Conservation (phyloP, 331 rosid genomes). For the Arachis monticola region DNA sequence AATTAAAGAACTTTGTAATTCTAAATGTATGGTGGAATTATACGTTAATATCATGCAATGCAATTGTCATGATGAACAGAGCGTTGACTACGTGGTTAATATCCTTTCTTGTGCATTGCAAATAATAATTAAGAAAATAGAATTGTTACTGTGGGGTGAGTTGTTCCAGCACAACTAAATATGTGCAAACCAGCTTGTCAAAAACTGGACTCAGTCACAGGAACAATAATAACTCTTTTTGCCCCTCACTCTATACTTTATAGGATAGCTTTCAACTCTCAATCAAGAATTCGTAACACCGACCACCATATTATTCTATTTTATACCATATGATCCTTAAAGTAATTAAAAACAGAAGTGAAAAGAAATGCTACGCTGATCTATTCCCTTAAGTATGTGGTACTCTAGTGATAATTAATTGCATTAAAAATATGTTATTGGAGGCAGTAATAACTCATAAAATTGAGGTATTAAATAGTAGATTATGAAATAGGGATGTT, state of each 20-base stretch:
- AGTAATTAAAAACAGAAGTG: neutral
- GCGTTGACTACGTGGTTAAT: neutral
- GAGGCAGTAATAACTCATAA: no score
- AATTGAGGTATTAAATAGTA: no score
- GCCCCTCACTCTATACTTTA: neutral
- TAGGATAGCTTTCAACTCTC: neutral
- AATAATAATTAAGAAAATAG: no score
- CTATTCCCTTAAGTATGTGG: no score
- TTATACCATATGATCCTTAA: neutral
- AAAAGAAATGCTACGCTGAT: no score
- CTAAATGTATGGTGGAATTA: neutral
- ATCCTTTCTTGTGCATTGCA: neutral
- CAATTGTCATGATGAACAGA: neutral
- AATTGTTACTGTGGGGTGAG: conserved; percentile 15
- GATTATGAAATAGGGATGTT: no score
- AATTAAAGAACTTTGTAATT: neutral
- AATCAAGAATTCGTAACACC: neutral
- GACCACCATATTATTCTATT: neutral
- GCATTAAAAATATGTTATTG: no score
- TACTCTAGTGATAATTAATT: no score
- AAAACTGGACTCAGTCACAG: conserved; percentile 8
- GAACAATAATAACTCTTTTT: neutral
- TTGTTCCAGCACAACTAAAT: conserved; percentile 19
- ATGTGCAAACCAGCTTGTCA: conserved; percentile 13
- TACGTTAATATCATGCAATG: neutral